phyloP scores from a whole-genome alignment of 148 eudicot species.

The Polygonum aviculare region DNA sequence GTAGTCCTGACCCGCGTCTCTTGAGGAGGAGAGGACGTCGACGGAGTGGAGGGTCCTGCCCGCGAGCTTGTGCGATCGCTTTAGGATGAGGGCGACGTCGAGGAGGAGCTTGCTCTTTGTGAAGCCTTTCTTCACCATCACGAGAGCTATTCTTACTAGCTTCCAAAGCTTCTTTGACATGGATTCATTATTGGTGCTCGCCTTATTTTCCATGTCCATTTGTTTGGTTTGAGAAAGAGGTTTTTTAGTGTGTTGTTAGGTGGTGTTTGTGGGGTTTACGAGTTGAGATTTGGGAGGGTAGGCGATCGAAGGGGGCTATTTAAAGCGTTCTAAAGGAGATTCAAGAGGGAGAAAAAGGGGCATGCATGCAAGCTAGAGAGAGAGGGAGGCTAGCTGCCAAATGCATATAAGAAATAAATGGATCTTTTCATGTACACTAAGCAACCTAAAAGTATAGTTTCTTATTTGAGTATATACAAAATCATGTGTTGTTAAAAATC shows the following conservation, averaged over 20 bases:
- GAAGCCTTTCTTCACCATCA: not conserved
- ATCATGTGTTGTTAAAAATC: no score
- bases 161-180: constrained; percentile 2
- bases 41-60: constrained; percentile 5
- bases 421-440: no score
- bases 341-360: no score
- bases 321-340: not conserved
- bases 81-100: not conserved
- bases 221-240: not conserved
- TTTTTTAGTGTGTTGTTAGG: not conserved
- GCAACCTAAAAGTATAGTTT: no score
- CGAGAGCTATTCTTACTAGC: not conserved
- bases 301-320: not conserved
- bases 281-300: not conserved
- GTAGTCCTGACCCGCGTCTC: constrained; percentile 32
- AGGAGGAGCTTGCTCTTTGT: not conserved
- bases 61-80: constrained; percentile 7
- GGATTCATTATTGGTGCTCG: not conserved
- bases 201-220: not conserved
- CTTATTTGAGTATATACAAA: no score
- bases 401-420: not conserved
- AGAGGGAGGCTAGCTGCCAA: not conserved
- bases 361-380: not conserved
- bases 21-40: not conserved
- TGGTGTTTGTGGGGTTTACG: not conserved